These are phyloP conservation scores for Auriscalpium microsporum DNA, from an alignment of 768 basidiomycete species.

Conservation along the genomic window DNA sequence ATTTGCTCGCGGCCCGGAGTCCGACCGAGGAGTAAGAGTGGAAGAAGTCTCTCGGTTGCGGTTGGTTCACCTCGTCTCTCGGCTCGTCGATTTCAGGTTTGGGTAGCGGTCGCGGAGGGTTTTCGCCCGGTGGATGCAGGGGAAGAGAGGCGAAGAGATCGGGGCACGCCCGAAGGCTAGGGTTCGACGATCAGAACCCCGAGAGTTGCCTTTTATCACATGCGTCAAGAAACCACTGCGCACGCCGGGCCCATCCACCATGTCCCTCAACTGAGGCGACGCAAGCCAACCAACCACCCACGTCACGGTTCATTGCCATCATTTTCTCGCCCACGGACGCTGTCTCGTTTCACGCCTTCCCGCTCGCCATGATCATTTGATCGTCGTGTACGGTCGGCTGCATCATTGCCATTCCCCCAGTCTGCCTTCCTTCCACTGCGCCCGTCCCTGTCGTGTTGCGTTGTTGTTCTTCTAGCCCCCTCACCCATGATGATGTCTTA, in stretches of 20 bases:
- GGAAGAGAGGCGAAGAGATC: slow-evolving; percentile 4
- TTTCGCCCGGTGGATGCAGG: neutral
- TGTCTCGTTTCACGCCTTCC: slow-evolving; percentile 49
- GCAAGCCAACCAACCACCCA: neutral
- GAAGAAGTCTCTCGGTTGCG: slow-evolving; percentile 21
- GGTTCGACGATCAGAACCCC: too few species aligned
- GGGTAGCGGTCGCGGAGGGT: slow-evolving; percentile 27
- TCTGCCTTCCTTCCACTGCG: slow-evolving; percentile 12
- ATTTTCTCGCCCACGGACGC: slow-evolving; percentile 61
- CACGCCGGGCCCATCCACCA: neutral
- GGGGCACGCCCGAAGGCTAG: slow-evolving; percentile 18
- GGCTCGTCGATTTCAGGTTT: slow-evolving; percentile 32
- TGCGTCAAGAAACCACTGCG: too few species aligned
- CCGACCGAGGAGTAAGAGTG: slow-evolving; percentile 36
- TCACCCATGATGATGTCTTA: slow-evolving; percentile 1
- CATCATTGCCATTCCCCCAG: slow-evolving; percentile 6
- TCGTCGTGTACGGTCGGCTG: slow-evolving; percentile 1
- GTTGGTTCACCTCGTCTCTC: slow-evolving; percentile 24
- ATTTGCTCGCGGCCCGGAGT: slow-evolving; percentile 33
- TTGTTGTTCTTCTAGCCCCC: slow-evolving; percentile 11
- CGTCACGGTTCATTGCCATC: neutral
- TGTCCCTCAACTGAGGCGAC: neutral
- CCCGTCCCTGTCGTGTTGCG: slow-evolving; percentile 19
- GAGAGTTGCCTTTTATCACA: too few species aligned
- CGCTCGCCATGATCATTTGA: slow-evolving; percentile 8